Percentiles rank a stretch among this genome's conserved stretches.
These are phyloP conservation scores for Trichoderma semiorbis DNA, from an alignment of 2,329 filamentous ascomycete genomes.

Conservation along the genomic window DNA sequence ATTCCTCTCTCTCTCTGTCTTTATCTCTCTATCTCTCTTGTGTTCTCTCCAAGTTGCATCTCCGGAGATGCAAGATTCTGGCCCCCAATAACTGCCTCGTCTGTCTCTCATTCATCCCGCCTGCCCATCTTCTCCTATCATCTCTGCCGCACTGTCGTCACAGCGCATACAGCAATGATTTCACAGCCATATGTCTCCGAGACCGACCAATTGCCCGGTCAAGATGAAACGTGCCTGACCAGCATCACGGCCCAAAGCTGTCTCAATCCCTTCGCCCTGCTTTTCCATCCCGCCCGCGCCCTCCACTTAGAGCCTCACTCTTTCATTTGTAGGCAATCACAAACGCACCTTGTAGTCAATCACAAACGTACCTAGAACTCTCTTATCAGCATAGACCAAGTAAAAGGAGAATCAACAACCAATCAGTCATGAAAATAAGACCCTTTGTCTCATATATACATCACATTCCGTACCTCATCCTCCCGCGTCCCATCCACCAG, in stretches of 20 bases:
- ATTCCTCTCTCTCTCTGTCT: neutral
- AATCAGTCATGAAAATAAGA: neutral
- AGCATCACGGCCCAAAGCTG: neutral
- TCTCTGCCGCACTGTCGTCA: neutral
- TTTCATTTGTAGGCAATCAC: neutral
- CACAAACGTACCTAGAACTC: neutral
- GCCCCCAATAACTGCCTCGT: neutral
- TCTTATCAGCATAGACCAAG: neutral
- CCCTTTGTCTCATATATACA: neutral
- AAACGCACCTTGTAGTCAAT: no score
- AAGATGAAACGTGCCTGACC: neutral
- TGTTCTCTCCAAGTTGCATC: neutral
- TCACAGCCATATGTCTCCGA: neutral
- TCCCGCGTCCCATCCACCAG: neutral
- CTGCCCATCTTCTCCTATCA: neutral
- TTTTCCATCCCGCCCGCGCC: neutral
- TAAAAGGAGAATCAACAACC: no score
- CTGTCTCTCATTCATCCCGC: neutral
- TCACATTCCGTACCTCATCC: neutral
- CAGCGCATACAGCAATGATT: neutral
- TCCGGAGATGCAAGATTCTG: neutral
- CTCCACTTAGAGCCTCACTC: neutral
- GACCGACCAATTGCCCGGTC: neutral
- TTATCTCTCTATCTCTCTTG: neutral
- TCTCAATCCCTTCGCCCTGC: neutral